Evolutionary conservation across 2,329 filamentous ascomycete genomes (phyloP).

Genomic region (Alternaria brassicicola): DNA sequence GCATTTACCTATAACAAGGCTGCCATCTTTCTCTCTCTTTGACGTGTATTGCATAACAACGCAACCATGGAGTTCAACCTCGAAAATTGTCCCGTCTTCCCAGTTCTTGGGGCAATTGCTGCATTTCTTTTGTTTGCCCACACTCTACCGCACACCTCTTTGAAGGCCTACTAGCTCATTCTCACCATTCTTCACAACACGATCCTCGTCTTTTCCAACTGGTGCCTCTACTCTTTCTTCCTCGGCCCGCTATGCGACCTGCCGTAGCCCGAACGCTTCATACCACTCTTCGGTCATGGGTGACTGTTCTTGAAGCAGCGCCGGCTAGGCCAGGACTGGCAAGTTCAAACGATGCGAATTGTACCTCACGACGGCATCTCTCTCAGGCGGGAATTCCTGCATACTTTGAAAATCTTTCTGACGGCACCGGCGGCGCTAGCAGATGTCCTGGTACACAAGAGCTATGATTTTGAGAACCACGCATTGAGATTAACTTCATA

Average conservation of each 20-base stretch:
- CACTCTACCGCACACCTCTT: conserved; percentile 16
- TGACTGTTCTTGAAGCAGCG: conserved; percentile 35
- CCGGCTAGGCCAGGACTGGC: conserved; percentile 42
- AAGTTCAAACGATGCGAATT: conserved; percentile 46
- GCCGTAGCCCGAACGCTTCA: conserved; percentile 37
- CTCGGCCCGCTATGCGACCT: conserved; percentile 50
- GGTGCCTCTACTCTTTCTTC: conserved; percentile 48
- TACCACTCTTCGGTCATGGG: conserved; percentile 48
- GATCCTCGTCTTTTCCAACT: conserved; percentile 23
- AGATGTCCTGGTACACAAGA: conserved; percentile 60
- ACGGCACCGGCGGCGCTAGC: conserved; percentile 52
- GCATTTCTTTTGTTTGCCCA: conserved; percentile 29
- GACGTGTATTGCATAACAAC: conserved; percentile 17
- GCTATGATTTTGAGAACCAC: conserved; percentile 61
- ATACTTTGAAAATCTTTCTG: conserved; percentile 47
- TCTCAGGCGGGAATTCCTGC: conserved; percentile 48
- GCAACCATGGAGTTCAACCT: conserved; percentile 24
- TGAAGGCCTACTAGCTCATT: conserved; percentile 25
- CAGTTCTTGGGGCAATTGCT: conserved; percentile 26
- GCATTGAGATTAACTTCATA: conserved; percentile 52
- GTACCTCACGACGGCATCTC: conserved; percentile 52
- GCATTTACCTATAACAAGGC: background rate
- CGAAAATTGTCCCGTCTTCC: conserved; percentile 21
- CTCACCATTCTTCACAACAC: conserved; percentile 25
- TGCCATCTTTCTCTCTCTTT: conserved; percentile 17